These are phyloP conservation scores for Dipodascus geniculatus DNA, from an alignment of 805 yeast genomes.

Conservation along the genomic window DNA sequence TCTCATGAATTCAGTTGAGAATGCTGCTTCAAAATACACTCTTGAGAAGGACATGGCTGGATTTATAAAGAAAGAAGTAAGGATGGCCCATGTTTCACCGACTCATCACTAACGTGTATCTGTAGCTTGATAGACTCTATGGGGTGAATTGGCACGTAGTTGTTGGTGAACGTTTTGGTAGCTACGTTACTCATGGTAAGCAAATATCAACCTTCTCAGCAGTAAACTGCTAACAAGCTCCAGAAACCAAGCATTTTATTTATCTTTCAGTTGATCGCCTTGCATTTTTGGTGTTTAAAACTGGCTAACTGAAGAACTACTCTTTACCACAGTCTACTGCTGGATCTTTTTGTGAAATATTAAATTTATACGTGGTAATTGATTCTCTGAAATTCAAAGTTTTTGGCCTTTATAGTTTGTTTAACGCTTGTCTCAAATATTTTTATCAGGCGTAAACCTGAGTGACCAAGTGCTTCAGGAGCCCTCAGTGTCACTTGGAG, in stretches of 20 bases:
- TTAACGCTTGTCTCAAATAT: not conserved
- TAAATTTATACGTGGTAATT: not conserved
- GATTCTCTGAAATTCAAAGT: no score
- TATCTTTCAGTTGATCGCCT: constrained; percentile 43
- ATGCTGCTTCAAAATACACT: constrained; percentile 33
- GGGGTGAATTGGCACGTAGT: constrained; percentile 56
- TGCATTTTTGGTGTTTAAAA: constrained; percentile 45
- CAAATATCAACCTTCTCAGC: constrained; percentile 9
- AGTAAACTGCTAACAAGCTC: not conserved
- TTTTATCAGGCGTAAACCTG: not conserved
- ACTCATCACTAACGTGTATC: not conserved
- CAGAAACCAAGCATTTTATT: constrained; percentile 37
- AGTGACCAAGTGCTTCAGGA: no score
- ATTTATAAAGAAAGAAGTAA: constrained; percentile 38
- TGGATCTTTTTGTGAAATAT: no score
- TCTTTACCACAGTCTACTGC: not conserved
- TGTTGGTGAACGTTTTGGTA: constrained; percentile 50
- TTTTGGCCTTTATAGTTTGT: not conserved
- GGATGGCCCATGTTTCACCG: constrained; percentile 6
- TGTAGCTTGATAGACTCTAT: constrained; percentile 35
- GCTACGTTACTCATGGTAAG: constrained; percentile 49
- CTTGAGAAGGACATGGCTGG: constrained; percentile 47
- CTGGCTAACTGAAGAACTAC: constrained; percentile 32
- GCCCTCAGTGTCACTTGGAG: no score
- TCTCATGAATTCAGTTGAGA: constrained; percentile 22